These are phyloP conservation scores for Calonectria crousiana DNA, from an alignment of 2,329 filamentous ascomycete genomes.

Conservation along the genomic window DNA sequence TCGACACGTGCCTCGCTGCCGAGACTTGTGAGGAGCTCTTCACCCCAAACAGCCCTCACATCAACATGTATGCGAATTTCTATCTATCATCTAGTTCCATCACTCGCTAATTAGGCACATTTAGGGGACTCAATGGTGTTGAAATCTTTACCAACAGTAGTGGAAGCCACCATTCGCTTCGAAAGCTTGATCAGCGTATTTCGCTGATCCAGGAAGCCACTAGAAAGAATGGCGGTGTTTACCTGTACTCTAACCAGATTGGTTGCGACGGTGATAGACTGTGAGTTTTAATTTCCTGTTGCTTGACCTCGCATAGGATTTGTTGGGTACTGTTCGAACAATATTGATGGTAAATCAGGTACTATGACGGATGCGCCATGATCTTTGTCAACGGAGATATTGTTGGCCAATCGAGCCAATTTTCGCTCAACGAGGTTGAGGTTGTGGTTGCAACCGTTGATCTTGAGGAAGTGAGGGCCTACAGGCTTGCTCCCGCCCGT, in stretches of 20 bases:
- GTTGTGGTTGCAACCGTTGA: constrained; percentile 75
- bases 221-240: not conserved
- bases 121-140: constrained; percentile 63
- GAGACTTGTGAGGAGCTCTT: constrained; percentile 56
- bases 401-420: constrained; percentile 73
- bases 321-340: not conserved
- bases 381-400: constrained; percentile 73
- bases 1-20: constrained; percentile 53
- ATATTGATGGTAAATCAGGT: constrained; percentile 39
- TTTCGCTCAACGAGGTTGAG: constrained; percentile 70
- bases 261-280: not conserved
- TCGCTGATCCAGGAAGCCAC: constrained; percentile 61
- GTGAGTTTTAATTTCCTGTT: not conserved
- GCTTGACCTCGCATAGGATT: not conserved
- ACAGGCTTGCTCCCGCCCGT: constrained; percentile 66
- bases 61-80: not conserved
- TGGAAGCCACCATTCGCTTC: constrained; percentile 46
- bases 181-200: constrained; percentile 68
- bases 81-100: not conserved
- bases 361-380: constrained; percentile 66
- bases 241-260: not conserved
- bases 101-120: not conserved
- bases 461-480: constrained; percentile 77
- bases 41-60: constrained; percentile 35
- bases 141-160: constrained; percentile 78